A percentile compares a stretch with the other conserved stretches of the same genome.
These are phyloP conservation scores for Leishmania martiniquensis DNA, from an alignment of 208 protist genomes.

Conservation along the genomic window DNA sequence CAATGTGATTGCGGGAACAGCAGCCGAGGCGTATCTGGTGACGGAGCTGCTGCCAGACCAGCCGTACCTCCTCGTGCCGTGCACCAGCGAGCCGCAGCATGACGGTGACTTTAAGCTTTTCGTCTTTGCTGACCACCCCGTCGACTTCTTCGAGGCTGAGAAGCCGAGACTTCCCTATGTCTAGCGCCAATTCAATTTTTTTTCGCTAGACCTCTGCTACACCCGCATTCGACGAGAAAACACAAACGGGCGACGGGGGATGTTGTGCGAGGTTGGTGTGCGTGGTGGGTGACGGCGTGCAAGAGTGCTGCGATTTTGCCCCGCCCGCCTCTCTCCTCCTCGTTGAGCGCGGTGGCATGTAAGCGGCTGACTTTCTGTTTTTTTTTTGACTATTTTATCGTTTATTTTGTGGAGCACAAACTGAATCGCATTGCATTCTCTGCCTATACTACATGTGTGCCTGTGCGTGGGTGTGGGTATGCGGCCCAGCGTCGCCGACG, in stretches of 20 bases:
- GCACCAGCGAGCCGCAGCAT: constrained; percentile 67
- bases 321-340: not conserved
- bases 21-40: constrained; percentile 60
- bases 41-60: constrained; percentile 45
- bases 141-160: constrained; percentile 61
- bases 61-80: constrained; percentile 84
- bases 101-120: constrained; percentile 89
- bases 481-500: not conserved
- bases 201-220: too few relatives aligned
- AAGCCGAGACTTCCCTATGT: constrained; percentile 72
- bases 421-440: not conserved
- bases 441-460: not conserved
- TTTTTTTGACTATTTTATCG: not conserved
- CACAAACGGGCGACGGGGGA: not conserved
- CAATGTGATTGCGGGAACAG: constrained; percentile 35
- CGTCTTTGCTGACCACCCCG: constrained; percentile 74
- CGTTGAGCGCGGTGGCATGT: not conserved
- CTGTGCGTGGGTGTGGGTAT: not conserved
- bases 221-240: not conserved
- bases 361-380: not conserved
- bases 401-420: not conserved
- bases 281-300: not conserved
- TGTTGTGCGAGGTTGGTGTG: not conserved
- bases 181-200: constrained; percentile 12
- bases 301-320: not conserved